phyloP scores from a whole-genome alignment of 179 eudicot species.

The Carnegiea gigantea region DNA sequence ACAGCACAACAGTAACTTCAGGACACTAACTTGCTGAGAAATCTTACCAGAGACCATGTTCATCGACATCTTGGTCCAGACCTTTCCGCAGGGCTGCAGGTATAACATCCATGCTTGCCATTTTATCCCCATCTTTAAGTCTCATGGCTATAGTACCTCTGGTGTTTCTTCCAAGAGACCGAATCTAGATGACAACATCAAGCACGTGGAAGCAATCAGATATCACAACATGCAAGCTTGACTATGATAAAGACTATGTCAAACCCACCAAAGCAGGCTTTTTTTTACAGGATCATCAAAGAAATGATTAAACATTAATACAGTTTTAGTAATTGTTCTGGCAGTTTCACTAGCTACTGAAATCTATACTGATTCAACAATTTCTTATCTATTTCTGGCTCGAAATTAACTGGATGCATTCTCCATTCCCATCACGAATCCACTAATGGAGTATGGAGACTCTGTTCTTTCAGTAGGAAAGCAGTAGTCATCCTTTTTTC shows the following conservation, averaged over 20 bases:
- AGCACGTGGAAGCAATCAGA: neutral
- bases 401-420: too few species aligned
- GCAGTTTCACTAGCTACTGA: neutral
- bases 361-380: too few species aligned
- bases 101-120: slow-evolving; percentile 90
- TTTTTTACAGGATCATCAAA: neutral
- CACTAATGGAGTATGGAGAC: too few species aligned
- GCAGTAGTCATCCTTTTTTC: too few species aligned
- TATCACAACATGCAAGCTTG: slow-evolving; percentile 7
- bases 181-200: slow-evolving; percentile 48
- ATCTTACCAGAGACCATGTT: slow-evolving; percentile 55
- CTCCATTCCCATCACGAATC: too few species aligned
- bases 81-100: slow-evolving; percentile 61
- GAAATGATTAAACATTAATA: neutral
- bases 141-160: slow-evolving; percentile 93
- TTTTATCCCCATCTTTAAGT: slow-evolving; percentile 69
- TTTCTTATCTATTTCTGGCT: too few species aligned
- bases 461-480: too few species aligned
- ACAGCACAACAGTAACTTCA: neutral
- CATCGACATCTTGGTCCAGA: slow-evolving; percentile 44
- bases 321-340: neutral
- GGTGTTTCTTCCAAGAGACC: slow-evolving; percentile 82
- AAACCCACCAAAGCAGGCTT: neutral
- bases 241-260: slow-evolving; percentile 3
- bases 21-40: neutral